Conservation (phyloP, 2,329 filamentous ascomycete species). For the Ceratocystiopsis brevicomis region DNA sequence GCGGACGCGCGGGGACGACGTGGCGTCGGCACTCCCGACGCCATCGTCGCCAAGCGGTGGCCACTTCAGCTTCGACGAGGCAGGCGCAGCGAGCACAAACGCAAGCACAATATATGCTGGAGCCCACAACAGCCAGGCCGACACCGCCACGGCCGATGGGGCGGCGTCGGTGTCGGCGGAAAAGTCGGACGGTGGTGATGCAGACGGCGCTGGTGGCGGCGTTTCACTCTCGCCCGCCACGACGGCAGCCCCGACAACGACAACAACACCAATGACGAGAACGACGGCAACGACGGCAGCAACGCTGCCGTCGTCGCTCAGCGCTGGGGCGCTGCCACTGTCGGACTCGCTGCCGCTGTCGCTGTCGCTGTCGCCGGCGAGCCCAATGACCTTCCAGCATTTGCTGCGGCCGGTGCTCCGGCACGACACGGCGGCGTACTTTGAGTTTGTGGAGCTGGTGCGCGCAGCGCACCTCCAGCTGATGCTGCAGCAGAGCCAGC, state of each 20-base stretch:
- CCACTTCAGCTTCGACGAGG: conserved; percentile 41
- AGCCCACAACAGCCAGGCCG: conserved; percentile 10
- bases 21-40: conserved; percentile 47
- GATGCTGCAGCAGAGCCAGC: conserved; percentile 19
- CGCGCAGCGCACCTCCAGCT: conserved; percentile 30
- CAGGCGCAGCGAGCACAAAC: conserved; percentile 7
- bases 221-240: too few relatives aligned
- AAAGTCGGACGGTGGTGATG: neutral
- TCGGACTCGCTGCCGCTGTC: conserved; percentile 12
- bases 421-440: conserved; percentile 61
- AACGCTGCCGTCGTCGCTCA: neutral
- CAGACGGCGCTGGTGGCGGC: neutral
- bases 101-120: neutral
- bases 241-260: neutral
- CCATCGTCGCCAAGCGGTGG: conserved; percentile 66
- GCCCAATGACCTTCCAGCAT: conserved; percentile 58
- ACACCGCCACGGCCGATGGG: conserved; percentile 2
- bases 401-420: conserved; percentile 69
- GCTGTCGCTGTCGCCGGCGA: conserved; percentile 27
- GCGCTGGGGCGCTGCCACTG: neutral
- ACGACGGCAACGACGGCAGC: neutral
- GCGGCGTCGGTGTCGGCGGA: neutral
- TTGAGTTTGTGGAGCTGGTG: conserved; percentile 68
- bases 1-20: conserved; percentile 33
- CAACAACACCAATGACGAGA: neutral